These are phyloP conservation scores for Miamiensis avidus DNA, from an alignment of 169 alveolate species.

Conservation along the genomic window DNA sequence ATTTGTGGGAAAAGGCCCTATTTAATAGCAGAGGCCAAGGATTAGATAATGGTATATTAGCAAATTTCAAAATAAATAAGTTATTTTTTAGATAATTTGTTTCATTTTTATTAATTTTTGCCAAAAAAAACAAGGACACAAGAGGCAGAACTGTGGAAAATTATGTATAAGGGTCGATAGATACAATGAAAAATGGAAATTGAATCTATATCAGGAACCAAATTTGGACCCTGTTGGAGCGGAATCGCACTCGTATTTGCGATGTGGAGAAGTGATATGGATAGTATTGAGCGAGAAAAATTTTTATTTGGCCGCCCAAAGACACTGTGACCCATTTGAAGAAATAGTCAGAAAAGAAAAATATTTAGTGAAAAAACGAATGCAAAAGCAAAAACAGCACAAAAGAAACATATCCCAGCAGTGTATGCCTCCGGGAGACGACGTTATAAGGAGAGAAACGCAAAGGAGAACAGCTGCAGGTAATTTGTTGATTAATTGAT, in stretches of 20 bases:
- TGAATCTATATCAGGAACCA: conserved; percentile 23
- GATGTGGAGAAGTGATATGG: conserved; percentile 24
- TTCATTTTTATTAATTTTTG: too few relatives aligned
- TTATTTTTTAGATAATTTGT: background rate
- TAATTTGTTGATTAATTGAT: background rate
- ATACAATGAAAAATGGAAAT: background rate
- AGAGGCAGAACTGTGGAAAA: conserved; percentile 10
- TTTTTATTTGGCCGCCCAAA: background rate
- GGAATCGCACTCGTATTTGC: background rate
- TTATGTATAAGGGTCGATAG: too few relatives aligned
- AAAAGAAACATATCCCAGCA: too few relatives aligned
- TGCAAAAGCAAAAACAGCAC: too few relatives aligned
- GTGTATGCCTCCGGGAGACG: too few relatives aligned
- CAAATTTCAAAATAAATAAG: background rate
- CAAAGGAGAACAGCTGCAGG: background rate
- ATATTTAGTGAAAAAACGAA: background rate
- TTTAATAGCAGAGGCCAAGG: conserved; percentile 4
- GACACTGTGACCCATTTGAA: background rate
- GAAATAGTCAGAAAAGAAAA: background rate
- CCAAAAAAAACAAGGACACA: background rate
- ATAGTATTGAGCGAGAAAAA: conserved; percentile 6
- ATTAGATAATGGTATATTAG: too few relatives aligned
- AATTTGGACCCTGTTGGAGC: background rate
- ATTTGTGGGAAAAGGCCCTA: conserved; percentile 44
- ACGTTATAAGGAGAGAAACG: background rate